Base-by-base conservation (phyloP, 208 protist species). In the Leishmania tarentolae region DNA sequence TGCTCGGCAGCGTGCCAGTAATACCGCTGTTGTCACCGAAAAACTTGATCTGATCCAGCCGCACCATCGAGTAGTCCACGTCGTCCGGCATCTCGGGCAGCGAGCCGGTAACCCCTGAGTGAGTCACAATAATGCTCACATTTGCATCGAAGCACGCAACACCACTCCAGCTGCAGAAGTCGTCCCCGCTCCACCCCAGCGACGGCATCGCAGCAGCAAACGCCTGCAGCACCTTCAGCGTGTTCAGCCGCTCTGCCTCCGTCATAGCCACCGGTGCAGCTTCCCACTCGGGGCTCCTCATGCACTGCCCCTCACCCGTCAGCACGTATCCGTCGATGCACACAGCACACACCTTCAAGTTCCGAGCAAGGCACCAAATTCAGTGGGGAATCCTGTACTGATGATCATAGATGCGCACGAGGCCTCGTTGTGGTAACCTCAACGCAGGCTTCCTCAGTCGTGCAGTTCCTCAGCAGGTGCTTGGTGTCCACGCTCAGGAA, bases 131-230 rank as follows among this genome's bases (percentile, higher is more conserved):
- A 7, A 79, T n/a, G 13, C 21, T 46, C 59, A 79, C 65, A n/a
- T 44, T 57, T 2, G 5, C 2, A 4, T 73, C 15, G 9, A 37
- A 56, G 57, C 77, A 80, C 6, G 65, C 52, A 8, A 82, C 46
- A 53, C 83, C 77, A 1, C 1, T 35, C 78, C 83, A 86, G 40
- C 31, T 42, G 59, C 77, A 86, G 52, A 75, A 86, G 28, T 63
- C 47, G 42, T 44, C 42, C n/a, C 78, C 83, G 44, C 73, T 79
- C 78, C 83, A 86, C 63, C 4, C 44, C 50, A 68, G 28, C 9
- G n/a, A 47, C 8, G 65, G 47, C 76, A 80, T 53, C 47, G 65
- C 61, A n/a, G 31, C 61, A 2, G 61, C 75, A n/a, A 79, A 79
- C 31, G 75, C 57, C 59, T 57, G 75, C 57, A 79, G 59, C 50